Evolutionary conservation across 805 yeast species (phyloP).

Genomic region (Wickerhamomyces hampshirensis): DNA sequence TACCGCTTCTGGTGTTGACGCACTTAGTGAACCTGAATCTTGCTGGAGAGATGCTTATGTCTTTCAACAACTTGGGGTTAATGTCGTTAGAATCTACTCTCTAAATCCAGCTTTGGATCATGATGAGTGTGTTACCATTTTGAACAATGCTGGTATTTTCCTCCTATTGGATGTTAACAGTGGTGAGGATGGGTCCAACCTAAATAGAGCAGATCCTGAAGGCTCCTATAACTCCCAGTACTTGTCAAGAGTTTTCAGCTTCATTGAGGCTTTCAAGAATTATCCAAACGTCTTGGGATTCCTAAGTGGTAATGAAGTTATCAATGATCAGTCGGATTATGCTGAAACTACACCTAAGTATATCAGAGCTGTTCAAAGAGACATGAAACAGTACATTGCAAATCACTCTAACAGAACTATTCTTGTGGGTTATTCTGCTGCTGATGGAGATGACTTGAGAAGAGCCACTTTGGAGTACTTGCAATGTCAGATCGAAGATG

Average conservation of each 20-base stretch:
- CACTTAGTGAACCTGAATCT: constrained; percentile 59
- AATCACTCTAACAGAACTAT: constrained; percentile 66
- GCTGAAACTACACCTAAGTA: constrained; percentile 66
- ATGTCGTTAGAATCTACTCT: constrained; percentile 81
- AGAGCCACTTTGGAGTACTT: constrained; percentile 73
- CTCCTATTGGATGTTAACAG: constrained; percentile 81
- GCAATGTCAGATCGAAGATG: constrained; percentile 68
- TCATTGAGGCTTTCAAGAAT: constrained; percentile 77
- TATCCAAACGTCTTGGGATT: constrained; percentile 86
- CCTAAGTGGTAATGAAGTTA: constrained; percentile 88
- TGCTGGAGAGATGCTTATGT: constrained; percentile 80
- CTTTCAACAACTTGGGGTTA: constrained; percentile 76
- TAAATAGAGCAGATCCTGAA: constrained; percentile 67
- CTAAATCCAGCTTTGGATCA: constrained; percentile 81
- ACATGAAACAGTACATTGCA: constrained; percentile 76
- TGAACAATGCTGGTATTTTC: constrained; percentile 89
- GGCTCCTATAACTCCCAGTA: constrained; percentile 68
- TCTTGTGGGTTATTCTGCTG: constrained; percentile 97
- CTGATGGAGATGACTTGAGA: constrained; percentile 70
- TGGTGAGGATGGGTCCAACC: constrained; percentile 60
- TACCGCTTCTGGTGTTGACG: constrained; percentile 43
- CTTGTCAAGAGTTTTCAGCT: constrained; percentile 73
- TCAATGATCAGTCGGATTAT: constrained; percentile 66
- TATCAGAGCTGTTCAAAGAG: constrained; percentile 89
- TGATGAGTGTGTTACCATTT: constrained; percentile 86